Percentiles rank a stretch among this genome's conserved stretches.
Conservation (phyloP, 2,329 filamentous ascomycete species). For the Fusarium sacchari region DNA sequence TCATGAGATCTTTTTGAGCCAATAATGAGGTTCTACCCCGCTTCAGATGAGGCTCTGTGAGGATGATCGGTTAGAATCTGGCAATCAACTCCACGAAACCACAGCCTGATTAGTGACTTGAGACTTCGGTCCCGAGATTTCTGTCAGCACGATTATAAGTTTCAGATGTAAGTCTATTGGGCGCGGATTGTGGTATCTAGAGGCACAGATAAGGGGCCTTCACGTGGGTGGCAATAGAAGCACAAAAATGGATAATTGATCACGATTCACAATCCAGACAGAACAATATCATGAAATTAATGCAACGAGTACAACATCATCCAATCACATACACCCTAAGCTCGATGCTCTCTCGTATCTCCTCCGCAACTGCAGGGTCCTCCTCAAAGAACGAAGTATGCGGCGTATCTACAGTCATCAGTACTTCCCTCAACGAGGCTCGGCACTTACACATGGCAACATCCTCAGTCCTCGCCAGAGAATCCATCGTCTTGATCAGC, state of each 20-base stretch:
- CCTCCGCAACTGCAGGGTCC: not conserved
- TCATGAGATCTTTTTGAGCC: not conserved
- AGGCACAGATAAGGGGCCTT: not conserved
- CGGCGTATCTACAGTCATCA: not conserved
- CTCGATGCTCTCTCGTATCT: not conserved
- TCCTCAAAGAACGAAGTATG: not conserved
- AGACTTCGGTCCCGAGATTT: not conserved
- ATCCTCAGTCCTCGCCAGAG: not conserved
- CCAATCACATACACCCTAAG: not conserved
- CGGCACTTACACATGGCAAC: not conserved
- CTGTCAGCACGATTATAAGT: not conserved
- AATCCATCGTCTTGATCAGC: not conserved
- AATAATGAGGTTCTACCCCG: not conserved
- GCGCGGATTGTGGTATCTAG: accelerated
- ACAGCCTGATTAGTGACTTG: not conserved
- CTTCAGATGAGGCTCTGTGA: not conserved
- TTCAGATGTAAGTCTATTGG: not conserved
- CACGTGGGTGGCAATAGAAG: too few relatives aligned
- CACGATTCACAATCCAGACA: too few relatives aligned
- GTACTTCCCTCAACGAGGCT: not conserved
- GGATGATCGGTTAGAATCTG: not conserved
- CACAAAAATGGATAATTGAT: too few relatives aligned
- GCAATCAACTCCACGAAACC: accelerated
- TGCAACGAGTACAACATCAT: not conserved
- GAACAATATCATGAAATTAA: too few relatives aligned